Evolutionary conservation across 805 yeast genomes (phyloP), one percentile per base, ranked within the genome.

Genomic region (Saccharomycopsis guyanensis): DNA sequence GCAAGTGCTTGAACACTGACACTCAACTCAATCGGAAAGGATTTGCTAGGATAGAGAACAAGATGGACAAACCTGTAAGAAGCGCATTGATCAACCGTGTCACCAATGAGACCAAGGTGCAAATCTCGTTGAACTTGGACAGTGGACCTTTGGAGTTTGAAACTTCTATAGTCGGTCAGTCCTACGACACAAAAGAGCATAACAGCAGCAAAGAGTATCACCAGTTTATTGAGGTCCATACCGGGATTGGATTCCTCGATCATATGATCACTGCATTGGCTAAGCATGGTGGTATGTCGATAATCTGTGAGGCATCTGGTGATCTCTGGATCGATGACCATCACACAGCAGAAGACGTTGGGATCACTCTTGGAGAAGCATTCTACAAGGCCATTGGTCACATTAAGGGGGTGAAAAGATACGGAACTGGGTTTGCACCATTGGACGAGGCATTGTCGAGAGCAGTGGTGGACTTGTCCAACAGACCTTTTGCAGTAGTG

Each of bases 231-330:
- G 70, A 78, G 27, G 79, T 93, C 43, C 84, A 86, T 57, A 84
- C 97, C 0, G 98, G 98, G 44, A 76, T 93, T 46, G 98, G 97
- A 1, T 93, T 93, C 61, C 67, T 91, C 49, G 97, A 93, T 68
- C 98, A 93, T 65, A 93, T 93, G 98, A 70, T 93, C 40, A 96
- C 91, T 58, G 98, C 98, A 0, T 70, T 93, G 56, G 96, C 97
- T 34, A 93, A 93, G 60, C 98, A 93, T 65, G 72, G 95, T 1
- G 97, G 97, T 15, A 93, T 97, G 98, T 86, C 96, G 10, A 61
- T 93, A 47, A 70, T 86, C 29, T 75, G 93, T 16, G 95, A 84
- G 60, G 91, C 97, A 65, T 75, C 82, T 49, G 98, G 98, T 38
- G 98, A 93, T 63, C 69, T 88, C 56, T 94, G 88, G 64, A 89